Conservation (phyloP, 2,329 filamentous ascomycete genomes). For the Cytospora piceicola region DNA sequence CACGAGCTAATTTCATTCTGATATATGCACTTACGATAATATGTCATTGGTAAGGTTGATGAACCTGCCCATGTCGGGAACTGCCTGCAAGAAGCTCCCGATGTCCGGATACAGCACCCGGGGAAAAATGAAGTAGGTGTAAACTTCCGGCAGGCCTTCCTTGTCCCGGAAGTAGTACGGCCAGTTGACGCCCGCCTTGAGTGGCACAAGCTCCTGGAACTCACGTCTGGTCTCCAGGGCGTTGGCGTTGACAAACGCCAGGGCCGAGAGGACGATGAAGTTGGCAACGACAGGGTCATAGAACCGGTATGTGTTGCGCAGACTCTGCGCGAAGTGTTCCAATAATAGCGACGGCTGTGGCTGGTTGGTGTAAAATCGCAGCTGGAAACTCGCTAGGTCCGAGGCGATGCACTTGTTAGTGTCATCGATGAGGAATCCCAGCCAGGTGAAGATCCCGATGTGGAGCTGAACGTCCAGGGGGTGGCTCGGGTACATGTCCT, state of each 20-base stretch:
- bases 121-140: conserved; percentile 38
- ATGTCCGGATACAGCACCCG: conserved; percentile 36
- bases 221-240: conserved; percentile 34
- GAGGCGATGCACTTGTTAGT: conserved; percentile 30
- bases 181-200: conserved; percentile 33
- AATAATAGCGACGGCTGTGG: conserved; percentile 33
- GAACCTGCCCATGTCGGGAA: conserved; percentile 37
- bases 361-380: conserved; percentile 33
- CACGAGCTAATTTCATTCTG: background rate
- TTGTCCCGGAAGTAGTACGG: conserved; percentile 38
- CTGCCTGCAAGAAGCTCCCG: conserved; percentile 36
- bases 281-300: conserved; percentile 38
- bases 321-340: conserved; percentile 33
- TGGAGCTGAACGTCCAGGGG: conserved; percentile 38
- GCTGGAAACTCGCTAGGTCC: conserved; percentile 35
- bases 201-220: conserved; percentile 32
- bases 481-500: conserved; percentile 32
- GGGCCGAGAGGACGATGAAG: conserved; percentile 36
- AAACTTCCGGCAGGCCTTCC: conserved; percentile 36
- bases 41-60: conserved; percentile 38
- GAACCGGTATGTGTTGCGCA: conserved; percentile 33
- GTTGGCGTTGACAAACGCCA: conserved; percentile 39
- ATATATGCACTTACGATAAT: conserved; percentile 35
- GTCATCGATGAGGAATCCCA: conserved; percentile 40
- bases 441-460: conserved; percentile 40